These are phyloP conservation scores for Rhizopogon vinicolor DNA, from an alignment of 768 basidiomycete species.

Conservation along the genomic window DNA sequence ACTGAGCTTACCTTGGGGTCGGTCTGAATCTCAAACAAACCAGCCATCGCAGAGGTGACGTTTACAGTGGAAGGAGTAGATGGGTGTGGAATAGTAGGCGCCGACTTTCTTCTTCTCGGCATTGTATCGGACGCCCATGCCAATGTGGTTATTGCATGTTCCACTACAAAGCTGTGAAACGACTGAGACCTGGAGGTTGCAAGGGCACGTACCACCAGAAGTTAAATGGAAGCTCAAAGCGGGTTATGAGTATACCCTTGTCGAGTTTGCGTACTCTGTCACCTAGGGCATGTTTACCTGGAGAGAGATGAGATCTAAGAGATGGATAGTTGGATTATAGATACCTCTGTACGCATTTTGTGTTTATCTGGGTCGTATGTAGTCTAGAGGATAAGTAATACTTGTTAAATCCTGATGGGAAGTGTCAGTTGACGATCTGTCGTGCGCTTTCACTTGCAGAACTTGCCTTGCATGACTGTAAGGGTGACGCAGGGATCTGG, in stretches of 20 bases:
- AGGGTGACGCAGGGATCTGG: neutral
- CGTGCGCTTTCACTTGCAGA: neutral
- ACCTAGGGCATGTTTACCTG: constrained; percentile 92
- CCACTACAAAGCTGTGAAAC: constrained; percentile 45
- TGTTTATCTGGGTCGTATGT: constrained; percentile 68
- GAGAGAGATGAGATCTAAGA: constrained; percentile 4
- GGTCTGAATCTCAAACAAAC: constrained; percentile 98
- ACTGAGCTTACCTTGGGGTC: constrained; percentile 78
- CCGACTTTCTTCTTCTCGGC: constrained; percentile 98
- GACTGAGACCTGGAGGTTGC: neutral
- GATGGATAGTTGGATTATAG: neutral
- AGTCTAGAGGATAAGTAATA: constrained; percentile 79
- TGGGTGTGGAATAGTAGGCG: constrained; percentile 90
- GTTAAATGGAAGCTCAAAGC: constrained; percentile 95
- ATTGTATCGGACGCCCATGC: constrained; percentile 98
- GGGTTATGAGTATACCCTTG: constrained; percentile 91
- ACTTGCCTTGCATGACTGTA: constrained; percentile 39
- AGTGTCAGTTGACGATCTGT: constrained; percentile 4
- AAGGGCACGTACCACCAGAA: constrained; percentile 78
- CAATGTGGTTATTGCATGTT: constrained; percentile 93
- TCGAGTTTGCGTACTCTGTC: constrained; percentile 93
- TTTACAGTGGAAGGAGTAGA: constrained; percentile 95
- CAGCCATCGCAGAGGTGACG: constrained; percentile 94
- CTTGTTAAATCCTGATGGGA: constrained; percentile 59
- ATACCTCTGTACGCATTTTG: constrained; percentile 66